Conservation (phyloP, 2,329 filamentous ascomycete genomes). For the Cladosporium cucumerinum region DNA sequence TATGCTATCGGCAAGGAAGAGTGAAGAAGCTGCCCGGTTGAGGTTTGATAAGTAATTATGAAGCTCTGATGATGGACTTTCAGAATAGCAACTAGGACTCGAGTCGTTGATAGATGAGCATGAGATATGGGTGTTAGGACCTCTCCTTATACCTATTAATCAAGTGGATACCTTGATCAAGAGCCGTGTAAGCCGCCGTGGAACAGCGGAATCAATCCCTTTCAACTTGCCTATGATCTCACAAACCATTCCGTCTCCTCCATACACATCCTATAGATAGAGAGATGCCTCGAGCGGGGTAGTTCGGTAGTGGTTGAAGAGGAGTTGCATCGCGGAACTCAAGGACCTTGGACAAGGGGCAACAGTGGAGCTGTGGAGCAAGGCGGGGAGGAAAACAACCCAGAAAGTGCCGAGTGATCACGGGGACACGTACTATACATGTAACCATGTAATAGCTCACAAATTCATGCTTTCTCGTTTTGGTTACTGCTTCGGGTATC, state of each 20-base stretch:
- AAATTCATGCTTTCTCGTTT: background rate
- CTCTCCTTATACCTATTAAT: background rate
- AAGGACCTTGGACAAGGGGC: background rate
- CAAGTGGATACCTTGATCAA: background rate
- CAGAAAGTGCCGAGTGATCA: background rate
- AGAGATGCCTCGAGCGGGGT: slow-evolving; percentile 6
- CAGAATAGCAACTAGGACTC: background rate
- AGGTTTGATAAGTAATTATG: too few relatives aligned
- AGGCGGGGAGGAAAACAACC: background rate
- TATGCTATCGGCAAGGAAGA: background rate
- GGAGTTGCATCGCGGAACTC: background rate
- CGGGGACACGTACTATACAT: background rate
- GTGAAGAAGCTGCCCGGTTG: too few relatives aligned
- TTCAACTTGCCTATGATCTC: background rate
- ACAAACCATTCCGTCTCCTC: background rate
- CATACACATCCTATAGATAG: background rate
- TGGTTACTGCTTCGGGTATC: background rate
- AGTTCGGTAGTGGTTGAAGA: slow-evolving; percentile 9
- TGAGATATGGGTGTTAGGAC: background rate
- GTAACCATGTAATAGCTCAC: background rate
- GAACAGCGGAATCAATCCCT: slow-evolving; percentile 1
- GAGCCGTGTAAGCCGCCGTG: background rate
- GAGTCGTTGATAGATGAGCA: background rate
- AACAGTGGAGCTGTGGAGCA: slow-evolving; percentile 28
- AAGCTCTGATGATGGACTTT: background rate